A percentile compares a stretch with the other conserved stretches of the same genome.
Evolutionary conservation across 257 asterid genomes (phyloP).

Genomic region (Sherardia arvensis): DNA sequence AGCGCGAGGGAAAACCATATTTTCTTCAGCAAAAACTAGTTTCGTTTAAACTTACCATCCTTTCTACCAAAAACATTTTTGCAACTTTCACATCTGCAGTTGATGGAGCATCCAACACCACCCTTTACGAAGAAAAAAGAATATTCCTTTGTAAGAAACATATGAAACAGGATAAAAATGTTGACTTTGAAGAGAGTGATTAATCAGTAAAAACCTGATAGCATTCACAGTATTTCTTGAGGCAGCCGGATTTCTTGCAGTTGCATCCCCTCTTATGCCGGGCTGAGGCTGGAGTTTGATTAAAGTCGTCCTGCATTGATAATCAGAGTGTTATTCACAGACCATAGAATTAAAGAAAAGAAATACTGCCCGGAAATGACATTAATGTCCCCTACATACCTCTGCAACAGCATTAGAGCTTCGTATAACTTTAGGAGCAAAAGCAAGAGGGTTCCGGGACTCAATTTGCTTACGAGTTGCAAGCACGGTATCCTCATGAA

Average conservation of each 20-base stretch:
- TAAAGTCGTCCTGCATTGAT: slow-evolving; percentile 54
- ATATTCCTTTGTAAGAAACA: slow-evolving; percentile 21
- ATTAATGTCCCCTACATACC: slow-evolving; percentile 37
- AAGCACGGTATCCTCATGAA: slow-evolving; percentile 92
- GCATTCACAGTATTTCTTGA: slow-evolving; percentile 97
- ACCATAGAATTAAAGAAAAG: slow-evolving; percentile 4
- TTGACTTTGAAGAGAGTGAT: slow-evolving; percentile 1
- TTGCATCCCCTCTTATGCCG: slow-evolving; percentile 98
- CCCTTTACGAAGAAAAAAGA: slow-evolving; percentile 40
- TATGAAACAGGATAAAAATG: slow-evolving; percentile 1
- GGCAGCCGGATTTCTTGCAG: slow-evolving; percentile 95
- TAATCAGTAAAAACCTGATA: slow-evolving; percentile 62
- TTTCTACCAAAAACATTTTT: slow-evolving; percentile 84
- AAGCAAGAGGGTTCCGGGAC: slow-evolving; percentile 96
- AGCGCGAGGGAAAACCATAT: neutral
- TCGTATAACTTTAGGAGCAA: slow-evolving; percentile 88
- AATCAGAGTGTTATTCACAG: neutral
- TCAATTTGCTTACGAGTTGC: slow-evolving; percentile 93
- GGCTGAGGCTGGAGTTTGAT: slow-evolving; percentile 95
- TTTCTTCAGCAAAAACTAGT: neutral
- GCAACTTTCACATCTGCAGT: slow-evolving; percentile 96
- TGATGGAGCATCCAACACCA: slow-evolving; percentile 91
- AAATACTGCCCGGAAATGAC: neutral
- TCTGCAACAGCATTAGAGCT: slow-evolving; percentile 44
- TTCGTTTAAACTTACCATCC: slow-evolving; percentile 47